A percentile compares a stretch with the other conserved stretches of the same genome.
Evolutionary conservation across 495 filamentous ascomycete genomes (phyloP).

Genomic region (Choiromyces venosus): DNA sequence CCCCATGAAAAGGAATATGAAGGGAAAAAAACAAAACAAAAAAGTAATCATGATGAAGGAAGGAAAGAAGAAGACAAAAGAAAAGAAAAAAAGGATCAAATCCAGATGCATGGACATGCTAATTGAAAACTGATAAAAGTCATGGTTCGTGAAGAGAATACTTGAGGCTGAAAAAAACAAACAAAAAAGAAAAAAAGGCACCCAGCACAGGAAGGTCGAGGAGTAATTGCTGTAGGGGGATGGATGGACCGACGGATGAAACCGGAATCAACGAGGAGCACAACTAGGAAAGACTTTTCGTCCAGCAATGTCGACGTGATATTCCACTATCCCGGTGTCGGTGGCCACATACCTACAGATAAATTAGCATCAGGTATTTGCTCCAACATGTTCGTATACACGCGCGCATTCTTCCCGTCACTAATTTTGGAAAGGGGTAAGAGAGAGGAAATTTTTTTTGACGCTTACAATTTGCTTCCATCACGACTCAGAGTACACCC

Average conservation of each 20-base stretch:
- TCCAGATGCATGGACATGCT: not conserved
- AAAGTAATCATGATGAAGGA: slow-evolving; percentile 5
- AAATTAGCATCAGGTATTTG: not conserved
- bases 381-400: not conserved
- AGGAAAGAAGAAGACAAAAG: not conserved
- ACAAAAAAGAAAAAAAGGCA: slow-evolving; percentile 12
- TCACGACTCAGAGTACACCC: slow-evolving; percentile 40
- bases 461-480: slow-evolving; percentile 41
- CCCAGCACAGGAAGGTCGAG: slow-evolving; percentile 2
- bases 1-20: not conserved
- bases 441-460: not conserved
- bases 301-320: slow-evolving; percentile 34
- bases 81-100: not conserved
- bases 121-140: slow-evolving; percentile 19
- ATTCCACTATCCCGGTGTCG: slow-evolving; percentile 40
- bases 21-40: slow-evolving; percentile 6
- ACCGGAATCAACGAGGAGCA: slow-evolving; percentile 13
- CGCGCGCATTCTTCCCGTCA: not conserved
- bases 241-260: not conserved
- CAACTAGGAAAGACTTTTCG: slow-evolving; percentile 37
- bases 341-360: slow-evolving; percentile 40
- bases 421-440: not conserved
- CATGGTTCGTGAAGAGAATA: slow-evolving; percentile 13
- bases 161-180: slow-evolving; percentile 10
- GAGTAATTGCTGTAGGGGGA: not conserved